Conservation (phyloP, 441 rosid genomes). For the Mallotus japonicus region DNA sequence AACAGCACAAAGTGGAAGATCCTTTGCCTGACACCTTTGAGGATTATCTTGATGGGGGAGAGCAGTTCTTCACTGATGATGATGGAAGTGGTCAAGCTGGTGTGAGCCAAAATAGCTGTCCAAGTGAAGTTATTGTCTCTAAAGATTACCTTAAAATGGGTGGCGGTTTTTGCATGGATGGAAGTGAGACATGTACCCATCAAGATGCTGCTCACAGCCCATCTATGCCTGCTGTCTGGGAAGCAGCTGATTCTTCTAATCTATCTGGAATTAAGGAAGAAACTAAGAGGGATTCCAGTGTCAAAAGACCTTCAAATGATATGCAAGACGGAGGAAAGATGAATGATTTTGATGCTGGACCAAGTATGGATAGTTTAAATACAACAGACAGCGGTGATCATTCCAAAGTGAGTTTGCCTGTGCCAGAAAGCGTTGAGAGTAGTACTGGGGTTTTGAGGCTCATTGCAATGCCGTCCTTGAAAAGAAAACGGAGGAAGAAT, state of each 20-base stretch:
- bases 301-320: constrained; percentile 14
- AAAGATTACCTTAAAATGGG: constrained; percentile 53
- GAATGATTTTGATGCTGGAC: constrained; percentile 15
- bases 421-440: constrained; percentile 22
- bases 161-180: constrained; percentile 72
- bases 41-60: constrained; percentile 45
- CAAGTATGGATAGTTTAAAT: constrained; percentile 19
- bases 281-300: constrained; percentile 15
- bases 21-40: constrained; percentile 22
- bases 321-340: constrained; percentile 12
- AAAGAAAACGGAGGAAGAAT: constrained; percentile 62
- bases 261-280: constrained; percentile 18
- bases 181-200: constrained; percentile 34
- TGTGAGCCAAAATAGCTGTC: constrained; percentile 24
- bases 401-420: constrained; percentile 15
- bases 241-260: constrained; percentile 21
- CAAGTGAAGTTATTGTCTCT: constrained; percentile 27
- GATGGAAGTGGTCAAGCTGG: constrained; percentile 34
- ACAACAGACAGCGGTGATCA: constrained; percentile 20
- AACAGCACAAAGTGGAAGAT: constrained; percentile 28
- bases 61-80: constrained; percentile 56
- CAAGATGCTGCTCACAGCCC: constrained; percentile 22
- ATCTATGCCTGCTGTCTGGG: constrained; percentile 1
- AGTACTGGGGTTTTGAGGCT: constrained; percentile 30
- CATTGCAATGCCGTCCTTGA: constrained; percentile 74